Conservation (phyloP, 371 early-diverging fungal genomes). For the Haplosporangium sp. region DNA sequence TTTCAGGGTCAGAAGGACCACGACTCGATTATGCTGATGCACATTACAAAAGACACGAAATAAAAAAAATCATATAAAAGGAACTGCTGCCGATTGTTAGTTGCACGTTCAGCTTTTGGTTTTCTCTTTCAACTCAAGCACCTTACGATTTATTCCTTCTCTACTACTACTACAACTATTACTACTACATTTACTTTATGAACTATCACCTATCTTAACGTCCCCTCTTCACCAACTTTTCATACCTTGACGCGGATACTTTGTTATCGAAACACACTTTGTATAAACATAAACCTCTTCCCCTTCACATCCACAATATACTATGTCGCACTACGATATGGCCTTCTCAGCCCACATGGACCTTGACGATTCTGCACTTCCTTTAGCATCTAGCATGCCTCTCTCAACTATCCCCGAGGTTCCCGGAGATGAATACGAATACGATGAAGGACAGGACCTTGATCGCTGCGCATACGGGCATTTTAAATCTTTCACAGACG, state of each 20-base stretch:
- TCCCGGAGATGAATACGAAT: conserved; percentile 30
- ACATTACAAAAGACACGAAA: too few species aligned
- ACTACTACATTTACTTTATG: too few species aligned
- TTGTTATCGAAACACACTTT: too few species aligned
- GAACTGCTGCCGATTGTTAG: background rate
- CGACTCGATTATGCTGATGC: too few species aligned
- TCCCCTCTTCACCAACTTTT: too few species aligned
- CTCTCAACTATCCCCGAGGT: conserved; percentile 41
- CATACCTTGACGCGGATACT: too few species aligned
- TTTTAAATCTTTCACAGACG: background rate
- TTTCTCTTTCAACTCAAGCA: too few species aligned
- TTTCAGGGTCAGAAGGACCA: background rate
- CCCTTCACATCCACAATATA: background rate
- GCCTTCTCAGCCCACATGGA: conserved; percentile 2
- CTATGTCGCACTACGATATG: background rate
- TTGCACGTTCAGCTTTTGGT: too few species aligned
- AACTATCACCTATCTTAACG: too few species aligned
- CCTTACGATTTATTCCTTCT: too few species aligned
- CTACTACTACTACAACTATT: too few species aligned
- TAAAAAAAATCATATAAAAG: background rate
- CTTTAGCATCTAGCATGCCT: conserved; percentile 10
- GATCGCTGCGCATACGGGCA: background rate
- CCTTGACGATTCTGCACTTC: conserved; percentile 4
- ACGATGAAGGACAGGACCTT: background rate
- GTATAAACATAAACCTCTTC: too few species aligned